These are phyloP conservation scores for Mycena sp. DNA, from an alignment of 1,284 basidiomycete species.

Conservation along the genomic window DNA sequence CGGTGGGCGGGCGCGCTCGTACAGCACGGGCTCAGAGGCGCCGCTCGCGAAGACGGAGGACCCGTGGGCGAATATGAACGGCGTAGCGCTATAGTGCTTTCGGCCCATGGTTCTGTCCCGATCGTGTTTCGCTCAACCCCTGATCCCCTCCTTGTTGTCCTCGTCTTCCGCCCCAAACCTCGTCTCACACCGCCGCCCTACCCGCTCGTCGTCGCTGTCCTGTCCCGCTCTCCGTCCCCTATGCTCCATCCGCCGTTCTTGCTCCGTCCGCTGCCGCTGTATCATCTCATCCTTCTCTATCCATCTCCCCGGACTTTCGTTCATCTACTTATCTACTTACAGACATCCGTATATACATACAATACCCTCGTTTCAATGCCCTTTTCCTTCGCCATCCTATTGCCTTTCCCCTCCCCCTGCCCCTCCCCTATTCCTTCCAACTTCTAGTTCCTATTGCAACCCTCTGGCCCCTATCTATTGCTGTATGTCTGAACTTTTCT, in stretches of 20 bases:
- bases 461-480: too few relatives aligned
- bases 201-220: too few relatives aligned
- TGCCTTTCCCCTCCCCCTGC: too few relatives aligned
- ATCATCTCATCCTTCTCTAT: neutral
- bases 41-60: conserved; percentile 25
- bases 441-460: too few relatives aligned
- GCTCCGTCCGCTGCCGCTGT: too few relatives aligned
- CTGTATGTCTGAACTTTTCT: too few relatives aligned
- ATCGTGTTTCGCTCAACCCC: neutral
- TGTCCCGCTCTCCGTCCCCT: neutral
- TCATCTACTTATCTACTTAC: neutral
- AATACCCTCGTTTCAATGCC: conserved; percentile 9
- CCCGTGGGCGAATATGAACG: conserved; percentile 31
- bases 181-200: too few relatives aligned
- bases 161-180: neutral
- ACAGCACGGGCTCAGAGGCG: conserved; percentile 25
- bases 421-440: too few relatives aligned
- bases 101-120: too few relatives aligned
- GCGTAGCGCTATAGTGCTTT: conserved; percentile 17
- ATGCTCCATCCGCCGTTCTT: too few relatives aligned
- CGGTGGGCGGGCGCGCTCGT: conserved; percentile 11
- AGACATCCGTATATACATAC: neutral
- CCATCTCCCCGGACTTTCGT: neutral
- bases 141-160: neutral
- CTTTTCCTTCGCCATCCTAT: neutral